Base-by-base conservation (phyloP, 345 rosid genomes). In the Salix arbutifolia region DNA sequence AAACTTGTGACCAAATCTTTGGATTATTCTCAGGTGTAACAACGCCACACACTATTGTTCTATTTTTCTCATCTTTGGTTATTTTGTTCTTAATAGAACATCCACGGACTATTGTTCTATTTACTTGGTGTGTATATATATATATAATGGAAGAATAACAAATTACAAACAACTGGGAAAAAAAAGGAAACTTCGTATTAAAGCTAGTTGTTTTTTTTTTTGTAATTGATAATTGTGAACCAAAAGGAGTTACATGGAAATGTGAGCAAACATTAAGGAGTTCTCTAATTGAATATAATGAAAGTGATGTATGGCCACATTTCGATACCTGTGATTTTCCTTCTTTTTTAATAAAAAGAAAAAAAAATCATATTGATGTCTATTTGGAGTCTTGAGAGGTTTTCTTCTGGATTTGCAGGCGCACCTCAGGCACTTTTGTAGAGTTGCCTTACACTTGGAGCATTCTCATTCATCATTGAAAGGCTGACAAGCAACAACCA, bases 381-480 rank as follows among this genome's bases (percentile, higher is more conserved):
- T 33, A 23, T 23, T 74, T 44, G 60, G 66, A 46, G 53, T 82
- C 26, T 77, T 56, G 19, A 11, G 12, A 53, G 26, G 21, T 53
- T 16, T 53, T 65, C 44, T 16, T 37, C 11, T 69, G 58, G 25
- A 38, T 68, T 69, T 83, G 79, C 88, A 90, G 97, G 97, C 76
- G 82, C 92, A 61, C 97, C 95, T 9, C 91, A 82, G 81, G 87
- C 90, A 70, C 89, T 94, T 80, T 74, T 94, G 38, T 91, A 87
- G 76, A 92, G 89, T 77, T 96, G 99, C 83, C 77, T 96, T 35
- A 88, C 95, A 26, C 87, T 92, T 74, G 99, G 97, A 73, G 96
- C 94, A 50, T 93, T 92, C 82, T 93, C 99, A 1, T 92, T 87
- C 65, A 82, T 96, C 67, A 73, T 90, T 0, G 98, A 93, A 75